Conservation (phyloP, 176 grass and related monocot genomes). For the Phoenix roebelenii region DNA sequence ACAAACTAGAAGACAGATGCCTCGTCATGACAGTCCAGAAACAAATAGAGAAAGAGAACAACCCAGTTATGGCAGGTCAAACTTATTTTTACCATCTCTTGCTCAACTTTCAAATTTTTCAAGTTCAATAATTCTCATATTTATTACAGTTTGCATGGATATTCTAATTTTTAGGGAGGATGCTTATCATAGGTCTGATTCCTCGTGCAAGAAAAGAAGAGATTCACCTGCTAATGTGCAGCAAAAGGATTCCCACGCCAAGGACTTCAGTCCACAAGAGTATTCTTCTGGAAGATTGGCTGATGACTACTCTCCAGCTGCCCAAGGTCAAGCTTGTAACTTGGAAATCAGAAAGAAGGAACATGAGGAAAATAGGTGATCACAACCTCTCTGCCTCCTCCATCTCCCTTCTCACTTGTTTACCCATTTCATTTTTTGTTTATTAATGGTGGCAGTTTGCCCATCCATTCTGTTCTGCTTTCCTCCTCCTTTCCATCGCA, state of each 20-base stretch:
- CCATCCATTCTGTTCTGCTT: too few species aligned
- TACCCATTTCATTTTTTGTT: not conserved
- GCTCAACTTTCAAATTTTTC: constrained; percentile 1
- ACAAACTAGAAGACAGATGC: constrained; percentile 31
- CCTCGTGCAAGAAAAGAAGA: constrained; percentile 43
- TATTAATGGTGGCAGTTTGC: not conserved
- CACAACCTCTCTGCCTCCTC: not conserved
- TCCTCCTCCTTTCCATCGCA: too few species aligned
- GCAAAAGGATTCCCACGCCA: constrained; percentile 15
- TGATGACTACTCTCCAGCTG: constrained; percentile 3
- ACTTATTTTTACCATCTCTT: constrained; percentile 1
- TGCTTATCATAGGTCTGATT: constrained; percentile 30
- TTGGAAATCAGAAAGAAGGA: not conserved
- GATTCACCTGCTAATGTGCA: constrained; percentile 26
- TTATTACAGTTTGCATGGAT: not conserved
- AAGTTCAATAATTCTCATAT: not conserved
- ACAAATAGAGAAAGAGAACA: constrained; percentile 42
- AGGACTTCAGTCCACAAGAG: constrained; percentile 26
- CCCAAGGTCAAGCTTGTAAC: not conserved
- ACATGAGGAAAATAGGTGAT: constrained; percentile 25
- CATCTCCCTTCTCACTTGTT: constrained; percentile 4
- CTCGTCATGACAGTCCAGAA: constrained; percentile 24
- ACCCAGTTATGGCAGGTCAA: constrained; percentile 44
- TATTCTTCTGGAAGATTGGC: constrained; percentile 25
- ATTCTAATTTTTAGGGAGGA: constrained; percentile 26